Conservation (phyloP, 106 monocot genomes). For the Acorus gramineus region DNA sequence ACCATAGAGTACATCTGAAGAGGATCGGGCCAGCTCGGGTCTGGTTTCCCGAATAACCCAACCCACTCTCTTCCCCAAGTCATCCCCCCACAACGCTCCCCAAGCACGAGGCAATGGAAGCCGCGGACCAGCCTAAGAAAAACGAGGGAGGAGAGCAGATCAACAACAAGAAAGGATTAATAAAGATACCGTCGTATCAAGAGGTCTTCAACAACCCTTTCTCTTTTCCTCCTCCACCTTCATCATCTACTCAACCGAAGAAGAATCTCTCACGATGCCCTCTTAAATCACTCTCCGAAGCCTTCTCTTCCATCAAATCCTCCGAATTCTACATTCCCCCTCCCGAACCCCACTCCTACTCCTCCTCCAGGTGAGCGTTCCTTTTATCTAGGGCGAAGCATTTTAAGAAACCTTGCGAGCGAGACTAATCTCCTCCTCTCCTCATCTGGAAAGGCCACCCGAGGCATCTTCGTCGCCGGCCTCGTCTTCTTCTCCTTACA, state of each 20-base stretch:
- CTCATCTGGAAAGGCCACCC: too few relatives aligned
- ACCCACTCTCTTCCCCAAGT: too few relatives aligned
- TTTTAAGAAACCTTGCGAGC: background rate
- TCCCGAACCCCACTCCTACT: conserved; percentile 12
- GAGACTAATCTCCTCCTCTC: background rate
- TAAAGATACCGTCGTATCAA: conserved; percentile 65
- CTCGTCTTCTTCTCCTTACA: conserved; percentile 4
- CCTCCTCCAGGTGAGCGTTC: conserved; percentile 23
- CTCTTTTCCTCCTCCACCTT: conserved; percentile 10
- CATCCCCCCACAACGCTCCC: too few relatives aligned
- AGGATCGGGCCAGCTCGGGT: too few relatives aligned
- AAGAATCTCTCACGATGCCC: background rate
- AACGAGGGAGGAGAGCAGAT: conserved; percentile 11
- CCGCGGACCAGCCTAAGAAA: conserved; percentile 6
- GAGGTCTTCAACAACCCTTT: conserved; percentile 24
- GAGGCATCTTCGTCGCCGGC: conserved; percentile 4
- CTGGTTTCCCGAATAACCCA: too few relatives aligned
- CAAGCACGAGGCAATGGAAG: background rate
- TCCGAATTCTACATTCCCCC: conserved; percentile 90
- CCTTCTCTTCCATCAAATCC: conserved; percentile 80
- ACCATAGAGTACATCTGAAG: too few relatives aligned
- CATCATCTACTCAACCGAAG: conserved; percentile 23
- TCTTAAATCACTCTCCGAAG: conserved; percentile 49
- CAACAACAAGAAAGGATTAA: conserved; percentile 8
- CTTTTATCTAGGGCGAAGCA: background rate